Evolutionary conservation across 345 rosid species (phyloP).

Genomic region (Garcia nutans): DNA sequence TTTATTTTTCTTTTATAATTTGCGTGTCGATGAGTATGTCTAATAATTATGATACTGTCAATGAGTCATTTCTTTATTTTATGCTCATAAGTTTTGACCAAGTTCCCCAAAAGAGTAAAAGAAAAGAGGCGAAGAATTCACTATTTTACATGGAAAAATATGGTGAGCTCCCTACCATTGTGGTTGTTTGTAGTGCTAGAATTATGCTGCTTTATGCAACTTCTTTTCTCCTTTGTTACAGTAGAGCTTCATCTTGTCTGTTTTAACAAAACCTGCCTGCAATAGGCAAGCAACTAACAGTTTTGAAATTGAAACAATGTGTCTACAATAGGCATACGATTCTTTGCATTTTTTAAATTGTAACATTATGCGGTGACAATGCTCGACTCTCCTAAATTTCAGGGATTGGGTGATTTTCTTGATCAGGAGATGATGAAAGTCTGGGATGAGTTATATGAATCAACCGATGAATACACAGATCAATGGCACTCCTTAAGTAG

Average conservation of each 20-base stretch:
- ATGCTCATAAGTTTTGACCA: too few species aligned
- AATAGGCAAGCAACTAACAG: neutral
- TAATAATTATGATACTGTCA: too few species aligned
- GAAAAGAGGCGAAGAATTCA: too few species aligned
- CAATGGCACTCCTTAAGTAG: conserved; percentile 82
- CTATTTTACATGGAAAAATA: too few species aligned
- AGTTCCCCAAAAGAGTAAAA: too few species aligned
- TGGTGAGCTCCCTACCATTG: too few species aligned
- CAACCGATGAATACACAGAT: conserved; percentile 78
- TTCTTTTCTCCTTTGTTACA: neutral
- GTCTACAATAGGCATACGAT: too few species aligned
- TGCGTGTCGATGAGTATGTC: too few species aligned
- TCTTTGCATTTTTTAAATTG: too few species aligned
- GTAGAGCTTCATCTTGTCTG: neutral
- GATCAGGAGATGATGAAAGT: conserved; percentile 42
- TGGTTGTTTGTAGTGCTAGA: neutral
- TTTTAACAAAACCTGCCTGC: neutral
- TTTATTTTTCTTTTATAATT: too few species aligned
- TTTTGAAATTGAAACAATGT: neutral
- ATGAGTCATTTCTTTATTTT: too few species aligned
- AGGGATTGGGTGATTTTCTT: conserved; percentile 62
- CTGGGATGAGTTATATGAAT: conserved; percentile 63
- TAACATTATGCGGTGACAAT: neutral
- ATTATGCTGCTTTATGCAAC: neutral
- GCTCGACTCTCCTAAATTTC: conserved; percentile 32